Evolutionary conservation across 139 green algal species (phyloP), one percentile per base, ranked within the genome.

Genomic region (Chloropicon primus): DNA sequence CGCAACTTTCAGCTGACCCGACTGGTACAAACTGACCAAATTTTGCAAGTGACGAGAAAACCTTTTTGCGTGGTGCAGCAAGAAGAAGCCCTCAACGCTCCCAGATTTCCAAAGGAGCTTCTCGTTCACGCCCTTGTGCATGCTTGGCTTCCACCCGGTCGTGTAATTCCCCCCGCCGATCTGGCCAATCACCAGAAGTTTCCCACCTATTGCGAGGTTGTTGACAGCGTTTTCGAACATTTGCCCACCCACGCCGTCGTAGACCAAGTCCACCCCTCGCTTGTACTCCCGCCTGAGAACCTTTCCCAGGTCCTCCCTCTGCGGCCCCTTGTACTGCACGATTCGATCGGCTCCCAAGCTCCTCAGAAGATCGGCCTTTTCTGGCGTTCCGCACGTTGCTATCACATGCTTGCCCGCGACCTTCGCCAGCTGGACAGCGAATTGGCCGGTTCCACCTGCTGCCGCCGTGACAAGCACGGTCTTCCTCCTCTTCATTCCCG

Each of bases 401-500:
- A 98, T 82, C 41, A 98, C 94, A 21, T 82, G 80, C 84, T 88
- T 91, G 21, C 94, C 94, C 2, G 86, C 86, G 2, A 89, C 73
- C 86, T 93, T 93, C 22, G 91, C 92, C 73, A 98, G 86, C 89
- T 97, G 94, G 28, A 97, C 93, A 5, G 89, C 92, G 85, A 98
- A 96, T 82, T 97, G 94, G 5, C 92, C 93, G 0, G 92, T 96
- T 25, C 94, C 94, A 17, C 92, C 92, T 0, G 94, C 94, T 1
- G 94, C 94, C 2, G 94, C 94, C 0, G 94, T 98, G 28, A 98
- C 90, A 25, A 98, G 87, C 54, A 98, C 90, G 23, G 86, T 94
- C 80, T 97, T 81, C 25, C 83, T 81, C 17, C 76, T 28, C 77
- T 81, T 25, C 73, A 90, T 74, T 24, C 76, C 53, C 1, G 79